Percentiles rank a stretch among this genome's conserved stretches.
Evolutionary conservation across 2,329 filamentous ascomycete genomes (phyloP).

Genomic region (Aureobasidium namibiae): DNA sequence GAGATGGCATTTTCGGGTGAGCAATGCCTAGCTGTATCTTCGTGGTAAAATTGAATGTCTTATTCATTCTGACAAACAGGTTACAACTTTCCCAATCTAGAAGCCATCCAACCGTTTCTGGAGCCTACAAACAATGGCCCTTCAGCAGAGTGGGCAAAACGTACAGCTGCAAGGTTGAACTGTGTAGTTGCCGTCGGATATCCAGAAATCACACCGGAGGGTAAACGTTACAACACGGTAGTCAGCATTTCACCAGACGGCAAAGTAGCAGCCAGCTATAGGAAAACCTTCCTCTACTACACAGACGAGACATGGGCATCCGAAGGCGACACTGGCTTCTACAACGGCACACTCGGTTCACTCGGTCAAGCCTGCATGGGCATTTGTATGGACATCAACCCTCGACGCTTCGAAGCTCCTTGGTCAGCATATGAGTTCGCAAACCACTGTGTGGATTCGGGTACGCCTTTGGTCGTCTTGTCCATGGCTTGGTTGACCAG

Average conservation of each 20-base stretch:
- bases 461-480: slow-evolving; percentile 57
- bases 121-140: slow-evolving; percentile 60
- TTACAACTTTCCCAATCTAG: slow-evolving; percentile 67
- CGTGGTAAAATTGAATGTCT: not conserved
- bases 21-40: not conserved
- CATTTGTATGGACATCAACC: slow-evolving; percentile 55
- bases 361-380: slow-evolving; percentile 34
- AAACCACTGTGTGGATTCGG: slow-evolving; percentile 47
- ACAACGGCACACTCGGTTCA: slow-evolving; percentile 26
- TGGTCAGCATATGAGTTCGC: slow-evolving; percentile 51
- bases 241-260: slow-evolving; percentile 50
- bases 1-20: slow-evolving; percentile 68
- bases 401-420: slow-evolving; percentile 51
- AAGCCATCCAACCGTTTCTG: slow-evolving; percentile 60
- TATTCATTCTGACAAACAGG: slow-evolving; percentile 35
- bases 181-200: slow-evolving; percentile 67
- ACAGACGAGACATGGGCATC: slow-evolving; percentile 58
- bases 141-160: slow-evolving; percentile 62
- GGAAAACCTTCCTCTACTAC: slow-evolving; percentile 58
- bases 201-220: slow-evolving; percentile 46
- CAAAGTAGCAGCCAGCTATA: slow-evolving; percentile 50
- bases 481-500: slow-evolving; percentile 72
- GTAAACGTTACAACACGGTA: slow-evolving; percentile 47
- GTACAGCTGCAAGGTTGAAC: slow-evolving; percentile 55
- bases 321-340: slow-evolving; percentile 40